A percentile compares a stretch with the other conserved stretches of the same genome.
These are phyloP conservation scores for Neoscytalidium dimidiatum DNA, from an alignment of 2,329 filamentous ascomycete genomes.

Conservation along the genomic window DNA sequence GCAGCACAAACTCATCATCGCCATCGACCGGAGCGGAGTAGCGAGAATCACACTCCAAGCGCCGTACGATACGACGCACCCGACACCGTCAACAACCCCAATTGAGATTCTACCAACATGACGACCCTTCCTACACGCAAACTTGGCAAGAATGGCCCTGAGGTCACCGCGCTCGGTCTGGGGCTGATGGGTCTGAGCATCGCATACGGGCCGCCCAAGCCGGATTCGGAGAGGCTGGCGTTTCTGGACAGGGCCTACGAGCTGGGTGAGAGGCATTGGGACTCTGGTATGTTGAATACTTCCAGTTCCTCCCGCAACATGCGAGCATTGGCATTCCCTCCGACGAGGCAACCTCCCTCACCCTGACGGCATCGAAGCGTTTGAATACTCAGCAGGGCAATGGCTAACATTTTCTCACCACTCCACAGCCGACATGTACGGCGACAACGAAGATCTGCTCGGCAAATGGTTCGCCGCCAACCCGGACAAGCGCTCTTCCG, in stretches of 20 bases:
- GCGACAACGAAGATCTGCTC: conserved; percentile 37
- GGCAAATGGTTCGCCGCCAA: conserved; percentile 36
- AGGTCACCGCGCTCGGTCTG: conserved; percentile 54
- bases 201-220: conserved; percentile 51
- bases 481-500: conserved; percentile 18
- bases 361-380: too few relatives aligned
- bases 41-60: too few relatives aligned
- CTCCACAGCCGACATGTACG: conserved; percentile 32
- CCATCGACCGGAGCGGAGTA: too few relatives aligned
- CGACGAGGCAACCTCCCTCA: too few relatives aligned
- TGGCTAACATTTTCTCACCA: conserved; percentile 43
- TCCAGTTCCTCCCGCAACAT: too few relatives aligned
- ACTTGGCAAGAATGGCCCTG: conserved; percentile 55
- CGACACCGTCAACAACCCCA: too few relatives aligned
- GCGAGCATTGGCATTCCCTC: too few relatives aligned
- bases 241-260: conserved; percentile 55
- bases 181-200: conserved; percentile 55
- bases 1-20: too few relatives aligned
- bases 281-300: conserved; percentile 34
- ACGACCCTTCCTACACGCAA: conserved; percentile 44
- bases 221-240: conserved; percentile 53
- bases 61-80: too few relatives aligned
- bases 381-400: too few relatives aligned
- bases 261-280: conserved; percentile 55
- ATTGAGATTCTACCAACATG: not conserved